These are phyloP conservation scores for Litsea cubeba DNA, from an alignment of 164 flowering plant genomes.

Conservation along the genomic window DNA sequence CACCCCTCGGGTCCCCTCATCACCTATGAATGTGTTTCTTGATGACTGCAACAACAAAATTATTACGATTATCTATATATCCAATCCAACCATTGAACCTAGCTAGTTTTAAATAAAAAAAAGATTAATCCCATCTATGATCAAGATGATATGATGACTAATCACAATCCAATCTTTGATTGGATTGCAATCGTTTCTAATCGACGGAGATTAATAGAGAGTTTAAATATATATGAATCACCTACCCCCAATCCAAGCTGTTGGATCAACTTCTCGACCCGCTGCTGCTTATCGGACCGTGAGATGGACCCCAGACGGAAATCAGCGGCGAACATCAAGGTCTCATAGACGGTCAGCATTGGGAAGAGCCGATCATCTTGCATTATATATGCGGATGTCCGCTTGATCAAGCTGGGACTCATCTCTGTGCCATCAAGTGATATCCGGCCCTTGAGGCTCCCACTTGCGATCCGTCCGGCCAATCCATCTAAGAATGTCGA, in stretches of 20 bases:
- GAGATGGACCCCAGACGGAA: constrained; percentile 51
- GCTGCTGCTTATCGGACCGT: constrained; percentile 36
- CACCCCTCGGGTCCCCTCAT: constrained; percentile 66
- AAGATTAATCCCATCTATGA: no score
- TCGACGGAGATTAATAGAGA: no score
- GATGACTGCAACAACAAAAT: constrained; percentile 30
- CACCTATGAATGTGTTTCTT: constrained; percentile 68
- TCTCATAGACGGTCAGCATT: constrained; percentile 70
- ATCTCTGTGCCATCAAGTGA: constrained; percentile 44
- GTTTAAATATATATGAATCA: background rate
- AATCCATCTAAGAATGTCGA: constrained; percentile 65
- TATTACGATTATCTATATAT: no score
- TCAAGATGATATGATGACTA: no score
- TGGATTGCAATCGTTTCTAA: no score
- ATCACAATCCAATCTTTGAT: no score
- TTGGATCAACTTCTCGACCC: constrained; percentile 60
- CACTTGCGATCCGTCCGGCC: constrained; percentile 71
- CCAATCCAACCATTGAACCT: no score
- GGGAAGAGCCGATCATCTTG: constrained; percentile 76
- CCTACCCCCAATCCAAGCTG: constrained; percentile 57
- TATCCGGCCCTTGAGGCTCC: constrained; percentile 59
- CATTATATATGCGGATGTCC: constrained; percentile 73
- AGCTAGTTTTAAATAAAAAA: no score
- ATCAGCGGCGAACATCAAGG: constrained; percentile 73
- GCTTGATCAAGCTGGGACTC: constrained; percentile 55